Evolutionary conservation across 331 rosid genomes (phyloP).

Genomic region (Stylosanthes scabra): DNA sequence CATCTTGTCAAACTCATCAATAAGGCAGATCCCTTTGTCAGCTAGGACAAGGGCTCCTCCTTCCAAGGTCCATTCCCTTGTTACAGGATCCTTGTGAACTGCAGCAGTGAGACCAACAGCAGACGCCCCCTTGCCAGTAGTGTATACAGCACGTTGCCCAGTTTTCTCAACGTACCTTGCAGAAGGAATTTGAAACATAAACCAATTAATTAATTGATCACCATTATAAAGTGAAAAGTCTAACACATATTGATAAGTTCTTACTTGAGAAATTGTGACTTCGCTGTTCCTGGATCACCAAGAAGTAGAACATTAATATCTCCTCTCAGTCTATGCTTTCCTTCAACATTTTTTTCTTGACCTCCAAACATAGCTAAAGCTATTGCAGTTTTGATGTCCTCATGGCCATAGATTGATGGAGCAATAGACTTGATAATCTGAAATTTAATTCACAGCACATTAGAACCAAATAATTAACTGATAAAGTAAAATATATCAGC

Average conservation of each 20-base stretch:
- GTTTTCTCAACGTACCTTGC: constrained; percentile 91
- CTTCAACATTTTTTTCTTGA: constrained; percentile 88
- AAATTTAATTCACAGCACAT: constrained; percentile 25
- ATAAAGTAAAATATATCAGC: not conserved
- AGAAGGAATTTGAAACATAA: constrained; percentile 7
- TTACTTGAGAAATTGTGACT: constrained; percentile 97
- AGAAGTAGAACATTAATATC: constrained; percentile 94
- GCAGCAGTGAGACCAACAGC: constrained; percentile 99
- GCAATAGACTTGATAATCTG: constrained; percentile 94
- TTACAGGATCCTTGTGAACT: constrained; percentile 96
- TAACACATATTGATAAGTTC: constrained; percentile 35
- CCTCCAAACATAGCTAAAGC: constrained; percentile 99
- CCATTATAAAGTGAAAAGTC: not conserved
- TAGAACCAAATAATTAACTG: constrained; percentile 19
- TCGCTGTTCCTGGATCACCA: constrained; percentile 99
- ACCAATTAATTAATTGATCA: constrained; percentile 7
- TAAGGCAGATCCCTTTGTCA: constrained; percentile 94
- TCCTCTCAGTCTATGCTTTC: constrained; percentile 87
- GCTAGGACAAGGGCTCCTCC: constrained; percentile 99
- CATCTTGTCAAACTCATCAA: constrained; percentile 99
- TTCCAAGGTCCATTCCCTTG: constrained; percentile 99
- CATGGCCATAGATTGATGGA: constrained; percentile 95
- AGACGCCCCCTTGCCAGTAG: constrained; percentile 98
- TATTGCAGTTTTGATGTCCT: constrained; percentile 91
- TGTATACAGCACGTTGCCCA: constrained; percentile 97